Evolutionary conservation across 2,329 filamentous ascomycete species (phyloP).

Genomic region (Gliomastix tumulicola): DNA sequence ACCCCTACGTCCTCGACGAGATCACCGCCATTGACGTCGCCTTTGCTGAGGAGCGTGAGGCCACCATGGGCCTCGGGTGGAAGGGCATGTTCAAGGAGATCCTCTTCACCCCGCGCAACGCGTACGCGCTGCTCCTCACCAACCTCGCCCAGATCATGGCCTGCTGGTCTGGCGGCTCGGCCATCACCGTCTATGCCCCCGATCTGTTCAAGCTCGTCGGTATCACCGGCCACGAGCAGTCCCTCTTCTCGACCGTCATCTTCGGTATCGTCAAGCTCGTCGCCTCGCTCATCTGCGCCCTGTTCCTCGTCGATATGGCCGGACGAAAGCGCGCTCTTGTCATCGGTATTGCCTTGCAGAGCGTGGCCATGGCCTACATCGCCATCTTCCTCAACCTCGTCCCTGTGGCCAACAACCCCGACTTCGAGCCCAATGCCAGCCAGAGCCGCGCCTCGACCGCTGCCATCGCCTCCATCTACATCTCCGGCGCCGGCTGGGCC

Average conservation of each 20-base stretch:
- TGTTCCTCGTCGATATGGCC: constrained; percentile 22
- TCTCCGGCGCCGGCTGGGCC: constrained; percentile 11
- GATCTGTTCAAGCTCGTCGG: constrained; percentile 13
- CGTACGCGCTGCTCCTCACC: constrained; percentile 15
- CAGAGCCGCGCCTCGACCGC: constrained; percentile 2
- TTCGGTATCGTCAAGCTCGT: constrained; percentile 14
- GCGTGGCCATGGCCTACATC: constrained; percentile 17
- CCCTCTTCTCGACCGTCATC: constrained; percentile 15
- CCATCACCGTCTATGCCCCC: constrained; percentile 12
- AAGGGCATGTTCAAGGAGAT: constrained; percentile 10
- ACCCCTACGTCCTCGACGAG: constrained; percentile 28
- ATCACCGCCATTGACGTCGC: constrained; percentile 15
- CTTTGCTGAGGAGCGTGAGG: constrained; percentile 10
- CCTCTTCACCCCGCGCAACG: constrained; percentile 11
- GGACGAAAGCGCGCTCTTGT: constrained; percentile 18
- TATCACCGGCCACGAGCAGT: constrained; percentile 8
- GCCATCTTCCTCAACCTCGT: constrained; percentile 13
- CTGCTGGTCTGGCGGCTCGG: constrained; percentile 9
- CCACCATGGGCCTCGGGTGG: constrained; percentile 5
- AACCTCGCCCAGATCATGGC: constrained; percentile 11
- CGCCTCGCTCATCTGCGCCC: constrained; percentile 13
- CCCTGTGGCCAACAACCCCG: constrained; percentile 8
- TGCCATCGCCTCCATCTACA: constrained; percentile 9
- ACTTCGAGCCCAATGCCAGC: constrained; percentile 5
- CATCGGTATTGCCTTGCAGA: constrained; percentile 13